phyloP scores from a whole-genome alignment of 129 eudicot species.

The Kitagawia praeruptora region DNA sequence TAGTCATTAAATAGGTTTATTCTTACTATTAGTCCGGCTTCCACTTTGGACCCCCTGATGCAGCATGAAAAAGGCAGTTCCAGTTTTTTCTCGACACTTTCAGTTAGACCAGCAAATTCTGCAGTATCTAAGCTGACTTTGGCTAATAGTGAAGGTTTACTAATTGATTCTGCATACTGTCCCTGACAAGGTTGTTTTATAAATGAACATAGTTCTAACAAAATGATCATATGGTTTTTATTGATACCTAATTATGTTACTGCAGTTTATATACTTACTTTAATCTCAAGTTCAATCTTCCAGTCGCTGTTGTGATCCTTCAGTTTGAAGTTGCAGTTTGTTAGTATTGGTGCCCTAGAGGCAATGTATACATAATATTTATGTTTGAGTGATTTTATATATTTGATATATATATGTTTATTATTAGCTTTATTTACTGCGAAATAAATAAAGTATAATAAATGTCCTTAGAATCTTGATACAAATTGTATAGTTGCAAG shows the following conservation, averaged over 20 bases:
- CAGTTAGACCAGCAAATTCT: conserved; percentile 19
- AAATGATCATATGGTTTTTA: neutral
- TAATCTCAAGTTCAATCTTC: conserved; percentile 34
- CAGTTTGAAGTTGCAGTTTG: conserved; percentile 27
- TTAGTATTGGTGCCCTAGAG: too few species aligned
- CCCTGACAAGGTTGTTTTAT: conserved; percentile 27
- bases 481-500: too few species aligned
- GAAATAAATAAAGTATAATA: too few species aligned
- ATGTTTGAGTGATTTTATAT: too few species aligned
- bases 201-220: conserved; percentile 1
- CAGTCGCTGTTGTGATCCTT: conserved; percentile 24
- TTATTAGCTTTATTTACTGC: too few species aligned
- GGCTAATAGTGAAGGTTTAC: conserved; percentile 28
- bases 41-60: conserved; percentile 27
- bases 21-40: conserved; percentile 34
- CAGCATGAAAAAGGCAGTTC: conserved; percentile 35
- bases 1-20: neutral
- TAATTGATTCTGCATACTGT: conserved; percentile 21
- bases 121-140: conserved; percentile 28
- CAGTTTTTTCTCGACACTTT: conserved; percentile 25
- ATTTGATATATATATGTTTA: too few species aligned
- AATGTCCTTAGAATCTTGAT: too few species aligned
- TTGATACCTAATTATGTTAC: conserved; percentile 2
- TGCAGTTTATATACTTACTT: conserved; percentile 28
- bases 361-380: too few species aligned